Evolutionary conservation across 768 basidiomycete species (phyloP), one percentile per base, ranked within the genome.

Genomic region (Tricholoma sp.): DNA sequence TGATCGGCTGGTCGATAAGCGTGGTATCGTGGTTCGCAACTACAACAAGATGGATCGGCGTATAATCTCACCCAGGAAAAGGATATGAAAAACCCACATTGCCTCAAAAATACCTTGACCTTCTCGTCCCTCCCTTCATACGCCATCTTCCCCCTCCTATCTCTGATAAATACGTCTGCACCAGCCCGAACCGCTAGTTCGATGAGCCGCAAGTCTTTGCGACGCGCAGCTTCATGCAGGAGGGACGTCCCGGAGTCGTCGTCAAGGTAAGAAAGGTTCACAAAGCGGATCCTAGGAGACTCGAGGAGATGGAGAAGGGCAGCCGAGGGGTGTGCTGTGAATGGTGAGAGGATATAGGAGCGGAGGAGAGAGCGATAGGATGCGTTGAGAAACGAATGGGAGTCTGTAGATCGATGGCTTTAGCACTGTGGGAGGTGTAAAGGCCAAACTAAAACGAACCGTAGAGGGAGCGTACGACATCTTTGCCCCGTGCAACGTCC

Each of bases 91-190:
- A 15, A 77, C 88, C 57, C 60, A 92, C 91, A 89, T 72, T 96
- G 93, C 55, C 87, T 75, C 59, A 97, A 70, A 64, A 94, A 94
- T 0, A 86, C 88, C 56, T 85, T 79, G 56, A 94, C 88, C 8
- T 84, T 77, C 63, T 96, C 92, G 50, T 91, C 91, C 65, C 86
- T 89, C 4, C 86, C 84, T 15, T 83, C 93, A 65, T 77, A 82
- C 6, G 74, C 86, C 74, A 75, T 80, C 63, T 78, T 86, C 0
- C 94, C 94, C 57, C 72, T 78, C 18, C 85, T 76, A 69, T 96
- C 88, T 4, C 93, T 78, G 1, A 89, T 86, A 65, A 95, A 95
- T 4, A 95, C 88, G 65, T 95, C 93, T 0, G 91, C 93, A 0
- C 94, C 94, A 8, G 88, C 87, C 20, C 88, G 81, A 1, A 94